Evolutionary conservation across 371 early-diverging fungal species (phyloP), one percentile per base, ranked within the genome.

Genomic region (Neoconidiobolus thromboides): DNA sequence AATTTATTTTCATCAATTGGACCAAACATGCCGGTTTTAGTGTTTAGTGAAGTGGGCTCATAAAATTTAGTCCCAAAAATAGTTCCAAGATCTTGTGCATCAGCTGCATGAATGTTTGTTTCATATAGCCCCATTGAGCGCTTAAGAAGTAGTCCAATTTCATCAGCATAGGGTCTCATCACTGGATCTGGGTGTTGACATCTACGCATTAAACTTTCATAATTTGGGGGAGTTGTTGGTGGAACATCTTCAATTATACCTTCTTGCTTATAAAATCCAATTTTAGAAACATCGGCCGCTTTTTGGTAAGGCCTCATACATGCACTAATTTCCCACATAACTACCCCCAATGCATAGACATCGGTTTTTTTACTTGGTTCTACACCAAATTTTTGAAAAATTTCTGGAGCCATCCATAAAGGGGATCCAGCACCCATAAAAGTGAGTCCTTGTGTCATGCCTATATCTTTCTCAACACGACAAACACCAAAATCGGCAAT

Each of bases 1-100:
- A 63, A 64, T 37, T 43, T 53, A 55, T 61, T 74, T 67, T 65
- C 73, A 61, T 60, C 44, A 39, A 73, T 54, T 2, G 84, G 90
- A 36, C 57, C 57, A 41, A 58, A 12, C 12, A 48, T 5, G n/a
- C 48, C 58, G 1, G 48, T 48, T 26, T 47, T 58, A 2, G 58
- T 14, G 14, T 58, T 58, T 15, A 58, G 5, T 3, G 6, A 36
- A 36, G 58, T 58, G 36, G 48, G 37, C 3, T 58, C 58, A 39
- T 58, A 46, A 7, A 58, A 58, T 3, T 38, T 15, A 10, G 58
- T 58, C 60, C 71, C 57, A 3, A 61, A 54, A 43, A 14, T 49
- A 12, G 4, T 49, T 12, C 26, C 14, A 5, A 49, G 4, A 49
- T 49, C 50, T 49, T 4, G 4, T 4, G 4, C n/a, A 14, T 49